phyloP scores from a whole-genome alignment of 257 asterid species.

The Pogostemon cablin region DNA sequence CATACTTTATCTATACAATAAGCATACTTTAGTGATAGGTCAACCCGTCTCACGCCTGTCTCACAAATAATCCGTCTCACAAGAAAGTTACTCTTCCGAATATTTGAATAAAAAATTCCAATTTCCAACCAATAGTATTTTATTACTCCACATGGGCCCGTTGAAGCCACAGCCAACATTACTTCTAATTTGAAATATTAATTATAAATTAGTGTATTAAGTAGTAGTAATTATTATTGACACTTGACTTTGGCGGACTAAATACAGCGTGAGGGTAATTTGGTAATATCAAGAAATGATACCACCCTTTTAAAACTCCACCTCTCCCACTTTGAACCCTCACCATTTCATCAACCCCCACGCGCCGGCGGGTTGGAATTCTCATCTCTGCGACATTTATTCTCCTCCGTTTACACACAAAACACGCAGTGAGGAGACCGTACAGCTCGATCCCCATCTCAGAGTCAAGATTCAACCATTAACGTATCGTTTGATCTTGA shows the following conservation, averaged over 20 bases:
- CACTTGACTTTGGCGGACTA: conserved; percentile 14
- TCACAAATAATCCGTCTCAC: too few relatives aligned
- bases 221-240: background rate
- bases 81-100: too few relatives aligned
- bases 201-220: conserved; percentile 4
- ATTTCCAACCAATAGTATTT: too few relatives aligned
- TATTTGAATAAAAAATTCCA: too few relatives aligned
- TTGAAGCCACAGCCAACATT: too few relatives aligned
- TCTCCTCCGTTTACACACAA: background rate
- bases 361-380: conserved; percentile 45
- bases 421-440: too few relatives aligned
- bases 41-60: too few relatives aligned
- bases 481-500: conserved; percentile 13
- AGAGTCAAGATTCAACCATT: background rate
- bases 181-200: background rate
- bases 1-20: too few relatives aligned
- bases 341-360: conserved; percentile 30
- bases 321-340: conserved; percentile 22
- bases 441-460: background rate
- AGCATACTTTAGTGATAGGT: too few relatives aligned
- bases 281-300: conserved; percentile 25
- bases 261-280: conserved; percentile 19
- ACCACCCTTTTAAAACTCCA: conserved; percentile 35
- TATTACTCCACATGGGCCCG: too few relatives aligned
- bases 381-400: background rate